Percentiles rank a stretch among this genome's conserved stretches.
Evolutionary conservation across 2,329 filamentous ascomycete genomes (phyloP).

Genomic region (Venturia aucupariae): DNA sequence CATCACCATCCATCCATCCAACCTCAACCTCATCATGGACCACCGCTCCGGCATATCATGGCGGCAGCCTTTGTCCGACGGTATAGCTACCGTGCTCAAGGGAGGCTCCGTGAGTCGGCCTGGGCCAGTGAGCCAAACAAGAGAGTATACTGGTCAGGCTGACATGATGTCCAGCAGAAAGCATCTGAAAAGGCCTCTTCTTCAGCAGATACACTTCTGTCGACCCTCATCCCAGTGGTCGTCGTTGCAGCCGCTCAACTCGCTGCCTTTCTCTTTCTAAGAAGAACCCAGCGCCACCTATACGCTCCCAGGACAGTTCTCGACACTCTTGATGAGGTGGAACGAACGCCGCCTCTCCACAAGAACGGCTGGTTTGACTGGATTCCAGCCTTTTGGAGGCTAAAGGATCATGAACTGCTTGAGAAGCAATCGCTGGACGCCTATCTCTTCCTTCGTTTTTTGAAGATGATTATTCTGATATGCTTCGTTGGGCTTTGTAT

Average conservation of each 20-base stretch:
- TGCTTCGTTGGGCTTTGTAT: constrained; percentile 76
- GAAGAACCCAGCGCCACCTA: constrained; percentile 42
- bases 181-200: not conserved
- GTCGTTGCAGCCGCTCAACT: constrained; percentile 41
- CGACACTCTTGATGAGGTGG: constrained; percentile 5
- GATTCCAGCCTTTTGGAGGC: constrained; percentile 40
- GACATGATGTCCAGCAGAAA: not conserved
- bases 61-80: not conserved
- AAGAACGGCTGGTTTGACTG: constrained; percentile 29
- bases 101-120: not conserved
- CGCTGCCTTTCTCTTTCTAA: constrained; percentile 41
- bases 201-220: constrained; percentile 34
- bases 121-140: not conserved
- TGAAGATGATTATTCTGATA: constrained; percentile 69
- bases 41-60: not conserved
- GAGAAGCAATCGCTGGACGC: constrained; percentile 89
- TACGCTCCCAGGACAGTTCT: constrained; percentile 43
- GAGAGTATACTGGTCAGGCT: not conserved
- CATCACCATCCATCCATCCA: too few relatives aligned
- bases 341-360: constrained; percentile 16
- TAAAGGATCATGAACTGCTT: constrained; percentile 70
- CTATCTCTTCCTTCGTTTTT: constrained; percentile 81
- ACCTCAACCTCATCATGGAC: not conserved
- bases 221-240: constrained; percentile 46
- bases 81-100: not conserved